Evolutionary conservation across 2,329 filamentous ascomycete genomes (phyloP).

Genomic region (Berkeleyomyces basicola): DNA sequence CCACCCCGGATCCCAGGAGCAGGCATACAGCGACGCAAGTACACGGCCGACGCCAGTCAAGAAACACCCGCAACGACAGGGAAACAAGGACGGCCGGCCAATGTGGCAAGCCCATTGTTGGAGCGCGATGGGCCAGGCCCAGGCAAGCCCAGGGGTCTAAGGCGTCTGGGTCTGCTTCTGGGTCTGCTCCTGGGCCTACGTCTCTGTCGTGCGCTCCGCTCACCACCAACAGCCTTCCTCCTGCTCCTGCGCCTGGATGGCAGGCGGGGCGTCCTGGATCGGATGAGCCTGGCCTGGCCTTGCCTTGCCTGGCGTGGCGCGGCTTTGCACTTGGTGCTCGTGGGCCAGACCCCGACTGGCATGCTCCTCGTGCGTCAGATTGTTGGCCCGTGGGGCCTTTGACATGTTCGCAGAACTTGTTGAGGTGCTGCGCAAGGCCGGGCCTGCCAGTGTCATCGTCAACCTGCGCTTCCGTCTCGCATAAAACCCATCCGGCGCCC

Average conservation of each 20-base stretch:
- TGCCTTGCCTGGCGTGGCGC: not conserved
- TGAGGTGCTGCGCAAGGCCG: not conserved
- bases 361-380: not conserved
- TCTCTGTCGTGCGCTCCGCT: too few species aligned
- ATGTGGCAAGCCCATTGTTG: not conserved
- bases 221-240: not conserved
- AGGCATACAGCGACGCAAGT: not conserved
- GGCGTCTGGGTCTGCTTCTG: too few species aligned
- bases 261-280: not conserved
- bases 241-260: not conserved
- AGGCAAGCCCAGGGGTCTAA: too few species aligned
- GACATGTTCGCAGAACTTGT: not conserved
- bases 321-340: not conserved
- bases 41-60: not conserved
- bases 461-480: not conserved
- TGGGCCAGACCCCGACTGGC: too few species aligned
- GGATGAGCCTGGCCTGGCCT: not conserved
- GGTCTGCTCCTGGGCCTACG: too few species aligned
- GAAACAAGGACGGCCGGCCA: not conserved
- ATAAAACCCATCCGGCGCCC: conserved; percentile 4
- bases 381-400: not conserved
- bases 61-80: not conserved
- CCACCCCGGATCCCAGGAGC: not conserved
- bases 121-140: not conserved
- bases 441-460: not conserved